Conservation (phyloP, 257 asterid genomes). For the Penstemon newberryi region DNA sequence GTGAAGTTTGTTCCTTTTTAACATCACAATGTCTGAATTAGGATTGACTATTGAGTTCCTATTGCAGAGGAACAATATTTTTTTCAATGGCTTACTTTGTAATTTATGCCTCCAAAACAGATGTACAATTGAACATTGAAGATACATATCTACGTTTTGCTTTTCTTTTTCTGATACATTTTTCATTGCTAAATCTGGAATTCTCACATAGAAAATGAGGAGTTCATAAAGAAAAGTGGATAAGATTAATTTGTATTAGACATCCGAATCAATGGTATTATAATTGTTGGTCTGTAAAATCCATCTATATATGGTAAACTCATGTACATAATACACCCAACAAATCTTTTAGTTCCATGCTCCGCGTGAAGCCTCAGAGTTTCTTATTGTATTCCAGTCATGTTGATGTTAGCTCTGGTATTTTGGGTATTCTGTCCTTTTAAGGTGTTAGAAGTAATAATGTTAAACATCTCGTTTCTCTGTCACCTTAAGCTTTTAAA, state of each 20-base stretch:
- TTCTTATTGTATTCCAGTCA: background rate
- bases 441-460: no score
- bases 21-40: constrained; percentile 3
- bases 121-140: background rate
- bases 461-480: no score
- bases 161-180: background rate
- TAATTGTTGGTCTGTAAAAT: background rate
- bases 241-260: no score
- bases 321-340: background rate
- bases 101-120: constrained; percentile 4
- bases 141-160: background rate
- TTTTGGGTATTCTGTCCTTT: background rate
- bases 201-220: background rate
- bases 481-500: no score
- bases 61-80: background rate
- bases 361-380: background rate
- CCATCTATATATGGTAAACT: background rate
- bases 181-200: background rate
- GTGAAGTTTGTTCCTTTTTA: constrained; percentile 8
- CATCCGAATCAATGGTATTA: background rate
- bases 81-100: background rate
- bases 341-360: background rate
- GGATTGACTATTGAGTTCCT: background rate
- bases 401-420: background rate
- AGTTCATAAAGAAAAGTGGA: no score